Percentiles rank a stretch among this genome's conserved stretches.
Conservation (phyloP, 495 filamentous ascomycete genomes). For the Ascodesmis nigricans region DNA sequence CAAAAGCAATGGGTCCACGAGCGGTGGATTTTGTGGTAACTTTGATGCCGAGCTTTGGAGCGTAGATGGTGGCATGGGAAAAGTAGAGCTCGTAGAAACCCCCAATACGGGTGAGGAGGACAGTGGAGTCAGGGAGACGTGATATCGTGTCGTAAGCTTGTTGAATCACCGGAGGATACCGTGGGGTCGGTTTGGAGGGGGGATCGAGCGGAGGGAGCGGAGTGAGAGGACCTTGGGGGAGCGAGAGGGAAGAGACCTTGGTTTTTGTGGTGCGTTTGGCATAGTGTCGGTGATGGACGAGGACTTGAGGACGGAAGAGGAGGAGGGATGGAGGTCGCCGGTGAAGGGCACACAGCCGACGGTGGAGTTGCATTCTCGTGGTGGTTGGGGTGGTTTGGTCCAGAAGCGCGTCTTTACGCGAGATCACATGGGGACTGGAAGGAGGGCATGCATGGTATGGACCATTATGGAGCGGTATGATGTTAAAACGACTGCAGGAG, state of each 20-base stretch:
- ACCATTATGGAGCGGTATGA: too few relatives aligned
- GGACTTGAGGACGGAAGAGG: too few relatives aligned
- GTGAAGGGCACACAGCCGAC: too few relatives aligned
- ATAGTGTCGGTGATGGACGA: not conserved
- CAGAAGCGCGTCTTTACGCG: too few relatives aligned
- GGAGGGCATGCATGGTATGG: too few relatives aligned
- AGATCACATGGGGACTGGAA: too few relatives aligned
- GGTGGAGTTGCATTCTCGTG: too few relatives aligned
- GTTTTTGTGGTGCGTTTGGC: conserved; percentile 5
- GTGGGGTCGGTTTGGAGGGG: not conserved
- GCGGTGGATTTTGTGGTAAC: conserved; percentile 52
- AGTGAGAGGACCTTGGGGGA: conserved; percentile 7
- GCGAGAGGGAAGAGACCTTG: conserved; percentile 10
- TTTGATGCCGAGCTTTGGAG: conserved; percentile 70
- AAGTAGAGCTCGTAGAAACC: conserved; percentile 97
- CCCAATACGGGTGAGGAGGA: conserved; percentile 74
- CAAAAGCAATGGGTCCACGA: conserved; percentile 20
- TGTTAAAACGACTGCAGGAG: too few relatives aligned
- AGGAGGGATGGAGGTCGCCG: too few relatives aligned
- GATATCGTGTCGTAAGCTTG: conserved; percentile 80
- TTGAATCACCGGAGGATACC: conserved; percentile 68
- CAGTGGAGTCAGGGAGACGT: conserved; percentile 58
- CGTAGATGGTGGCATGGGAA: conserved; percentile 73
- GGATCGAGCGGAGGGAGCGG: conserved; percentile 6
- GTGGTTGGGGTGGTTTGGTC: too few relatives aligned